These are phyloP conservation scores for Beta corolliflora DNA, from an alignment of 179 eudicot species.

Conservation along the genomic window DNA sequence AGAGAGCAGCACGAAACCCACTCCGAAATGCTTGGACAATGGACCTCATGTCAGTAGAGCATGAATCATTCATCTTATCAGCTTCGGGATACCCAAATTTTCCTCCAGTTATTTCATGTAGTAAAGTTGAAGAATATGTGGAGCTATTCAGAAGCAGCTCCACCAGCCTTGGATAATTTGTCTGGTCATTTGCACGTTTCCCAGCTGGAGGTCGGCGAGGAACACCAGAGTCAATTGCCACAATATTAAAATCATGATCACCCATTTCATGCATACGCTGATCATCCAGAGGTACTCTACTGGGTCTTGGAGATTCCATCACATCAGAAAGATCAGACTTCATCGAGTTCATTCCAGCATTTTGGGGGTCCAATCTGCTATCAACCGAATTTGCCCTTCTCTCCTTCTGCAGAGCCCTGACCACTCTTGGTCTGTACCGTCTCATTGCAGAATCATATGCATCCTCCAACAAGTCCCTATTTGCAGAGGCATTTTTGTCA, in stretches of 20 bases:
- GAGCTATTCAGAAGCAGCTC: slow-evolving; percentile 94
- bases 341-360: slow-evolving; percentile 48
- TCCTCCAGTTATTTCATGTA: slow-evolving; percentile 83
- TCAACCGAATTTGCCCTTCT: slow-evolving; percentile 79
- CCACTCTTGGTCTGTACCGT: slow-evolving; percentile 64
- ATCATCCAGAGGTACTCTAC: slow-evolving; percentile 46
- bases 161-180: slow-evolving; percentile 84
- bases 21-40: slow-evolving; percentile 69
- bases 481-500: slow-evolving; percentile 57
- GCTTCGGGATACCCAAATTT: slow-evolving; percentile 66
- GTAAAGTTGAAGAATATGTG: slow-evolving; percentile 66
- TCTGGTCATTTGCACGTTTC: slow-evolving; percentile 85
- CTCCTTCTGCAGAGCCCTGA: slow-evolving; percentile 68
- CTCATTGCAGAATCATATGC: slow-evolving; percentile 76
- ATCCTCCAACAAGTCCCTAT: slow-evolving; percentile 68
- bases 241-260: slow-evolving; percentile 54
- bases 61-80: slow-evolving; percentile 32
- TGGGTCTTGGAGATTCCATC: slow-evolving; percentile 51
- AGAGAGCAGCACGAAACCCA: slow-evolving; percentile 93
- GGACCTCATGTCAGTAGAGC: slow-evolving; percentile 49
- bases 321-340: slow-evolving; percentile 60
- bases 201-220: slow-evolving; percentile 99
- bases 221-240: slow-evolving; percentile 97
- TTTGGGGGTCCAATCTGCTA: slow-evolving; percentile 57
- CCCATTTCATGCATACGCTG: slow-evolving; percentile 43